Base-by-base conservation (phyloP, 257 asterid species). In the Capsicum chinense region DNA sequence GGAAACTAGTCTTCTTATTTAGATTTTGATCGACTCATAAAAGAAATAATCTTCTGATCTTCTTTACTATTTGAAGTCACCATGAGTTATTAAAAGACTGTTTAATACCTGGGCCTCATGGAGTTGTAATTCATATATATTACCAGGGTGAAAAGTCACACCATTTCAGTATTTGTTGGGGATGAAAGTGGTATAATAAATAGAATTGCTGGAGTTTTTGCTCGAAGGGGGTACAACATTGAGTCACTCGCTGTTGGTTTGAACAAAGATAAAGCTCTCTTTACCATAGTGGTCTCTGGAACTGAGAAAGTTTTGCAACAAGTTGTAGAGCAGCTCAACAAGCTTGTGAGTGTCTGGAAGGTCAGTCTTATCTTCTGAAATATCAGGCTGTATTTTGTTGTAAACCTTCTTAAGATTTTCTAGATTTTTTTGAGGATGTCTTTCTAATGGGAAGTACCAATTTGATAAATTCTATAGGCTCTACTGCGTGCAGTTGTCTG, bases 181-280 rank as follows among this genome's bases (percentile, higher is more conserved):
- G 97, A 94, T 88, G 97, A 94, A 88, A 93, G 97, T 86, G 98
- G 98, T 74, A 94, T 94, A 26, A 94, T 94, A 76, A 93, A 94
- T 90, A 89, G 98, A 81, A 94, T 94, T 87, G 96, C 97, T 66
- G 98, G 97, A 57, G 97, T 93, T 26, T 92, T 94, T 90, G 98
- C 98, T 85, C 93, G 97, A 70, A 91, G 97, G 80, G 97, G 98
- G 69, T 94, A 92, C 89, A 94, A 92, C 86, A 94, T 94, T 9
- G 98, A 94, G 92, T 92, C 98, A 80, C 94, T 94, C 84, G 98
- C 97, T 74, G 98, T 94, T 86, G 98, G 98, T 57, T 86, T 94
- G 88, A 94, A 93, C 91, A 84, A 92, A 89, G 97, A 92, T 87
- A 94, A 87, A 92, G 98, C 98, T 78, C 90, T 94, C 67, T 94